Evolutionary conservation across 352 stramenopile genomes (phyloP).

Genomic region (Phytophthora ramorum): DNA sequence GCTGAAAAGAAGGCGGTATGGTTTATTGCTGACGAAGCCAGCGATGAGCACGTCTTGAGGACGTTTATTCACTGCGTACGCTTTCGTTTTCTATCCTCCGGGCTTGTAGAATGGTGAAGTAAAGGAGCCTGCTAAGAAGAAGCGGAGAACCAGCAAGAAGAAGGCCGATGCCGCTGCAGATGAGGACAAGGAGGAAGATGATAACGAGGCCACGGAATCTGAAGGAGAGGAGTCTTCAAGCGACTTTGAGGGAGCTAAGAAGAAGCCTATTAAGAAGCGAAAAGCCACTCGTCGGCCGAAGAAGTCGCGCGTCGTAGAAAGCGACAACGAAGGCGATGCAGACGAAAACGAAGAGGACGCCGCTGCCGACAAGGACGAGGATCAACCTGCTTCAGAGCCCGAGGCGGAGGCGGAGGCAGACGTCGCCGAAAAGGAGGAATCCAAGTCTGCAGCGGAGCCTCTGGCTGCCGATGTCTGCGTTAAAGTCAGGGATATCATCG

Average conservation of each 20-base stretch:
- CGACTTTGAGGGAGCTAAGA: slow-evolving; percentile 63
- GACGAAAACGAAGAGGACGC: slow-evolving; percentile 24
- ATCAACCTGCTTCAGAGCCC: slow-evolving; percentile 24
- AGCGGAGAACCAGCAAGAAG: slow-evolving; percentile 51
- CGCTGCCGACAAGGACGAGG: slow-evolving; percentile 26
- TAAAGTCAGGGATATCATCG: slow-evolving; percentile 85
- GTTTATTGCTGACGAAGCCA: neutral
- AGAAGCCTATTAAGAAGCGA: slow-evolving; percentile 47
- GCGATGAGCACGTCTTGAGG: neutral
- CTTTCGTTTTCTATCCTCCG: neutral
- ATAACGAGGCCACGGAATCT: slow-evolving; percentile 55
- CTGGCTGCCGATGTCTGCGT: slow-evolving; percentile 59
- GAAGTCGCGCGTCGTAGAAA: slow-evolving; percentile 31
- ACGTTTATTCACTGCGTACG: neutral
- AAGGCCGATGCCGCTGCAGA: slow-evolving; percentile 33
- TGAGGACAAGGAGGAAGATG: slow-evolving; percentile 48
- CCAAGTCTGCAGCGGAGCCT: slow-evolving; percentile 19
- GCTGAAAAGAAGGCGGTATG: slow-evolving; percentile 43
- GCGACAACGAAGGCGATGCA: slow-evolving; percentile 33
- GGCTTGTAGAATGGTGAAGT: neutral
- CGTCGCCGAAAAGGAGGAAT: slow-evolving; percentile 22
- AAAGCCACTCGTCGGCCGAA: slow-evolving; percentile 40
- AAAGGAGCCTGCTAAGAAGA: slow-evolving; percentile 48
- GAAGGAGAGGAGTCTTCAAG: slow-evolving; percentile 70
- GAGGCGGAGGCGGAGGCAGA: slow-evolving; percentile 25